Percentiles rank a stretch among this genome's conserved stretches.
Conservation (phyloP, 306 rosid genomes). For the Comarum palustre region DNA sequence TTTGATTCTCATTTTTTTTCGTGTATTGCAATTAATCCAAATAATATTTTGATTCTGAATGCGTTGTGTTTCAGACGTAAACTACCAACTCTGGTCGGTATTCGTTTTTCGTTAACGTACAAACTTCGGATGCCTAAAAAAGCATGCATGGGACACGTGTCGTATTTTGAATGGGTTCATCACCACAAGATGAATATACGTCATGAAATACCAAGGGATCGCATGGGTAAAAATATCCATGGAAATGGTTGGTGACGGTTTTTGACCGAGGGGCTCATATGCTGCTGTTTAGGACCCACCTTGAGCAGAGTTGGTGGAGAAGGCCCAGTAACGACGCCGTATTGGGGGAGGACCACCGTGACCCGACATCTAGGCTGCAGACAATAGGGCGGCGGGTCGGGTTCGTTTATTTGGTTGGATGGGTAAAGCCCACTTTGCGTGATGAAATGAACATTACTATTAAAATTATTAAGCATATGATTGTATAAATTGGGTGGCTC, state of each 20-base stretch:
- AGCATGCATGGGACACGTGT: background rate
- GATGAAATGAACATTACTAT: background rate
- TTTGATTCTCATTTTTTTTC: no score
- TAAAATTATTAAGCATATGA: no score
- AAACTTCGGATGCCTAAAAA: no score
- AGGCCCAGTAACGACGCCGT: background rate
- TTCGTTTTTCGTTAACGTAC: background rate
- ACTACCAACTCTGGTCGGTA: background rate
- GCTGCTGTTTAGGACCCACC: background rate
- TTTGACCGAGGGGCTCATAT: background rate
- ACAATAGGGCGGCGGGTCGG: conserved; percentile 36
- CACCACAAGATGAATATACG: background rate
- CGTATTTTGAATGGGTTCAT: background rate
- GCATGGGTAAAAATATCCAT: background rate
- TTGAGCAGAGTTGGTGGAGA: background rate
- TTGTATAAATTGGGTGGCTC: no score
- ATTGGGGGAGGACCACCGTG: conserved; percentile 7
- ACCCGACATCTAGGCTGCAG: conserved; percentile 5
- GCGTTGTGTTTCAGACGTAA: no score
- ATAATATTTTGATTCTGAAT: no score
- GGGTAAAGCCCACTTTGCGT: conserved; percentile 21
- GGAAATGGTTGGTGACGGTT: background rate
- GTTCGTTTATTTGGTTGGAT: background rate
- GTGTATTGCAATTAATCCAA: no score
- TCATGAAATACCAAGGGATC: background rate